phyloP scores from a whole-genome alignment of 1,284 basidiomycete genomes.

The Pseudozyma sp. region DNA sequence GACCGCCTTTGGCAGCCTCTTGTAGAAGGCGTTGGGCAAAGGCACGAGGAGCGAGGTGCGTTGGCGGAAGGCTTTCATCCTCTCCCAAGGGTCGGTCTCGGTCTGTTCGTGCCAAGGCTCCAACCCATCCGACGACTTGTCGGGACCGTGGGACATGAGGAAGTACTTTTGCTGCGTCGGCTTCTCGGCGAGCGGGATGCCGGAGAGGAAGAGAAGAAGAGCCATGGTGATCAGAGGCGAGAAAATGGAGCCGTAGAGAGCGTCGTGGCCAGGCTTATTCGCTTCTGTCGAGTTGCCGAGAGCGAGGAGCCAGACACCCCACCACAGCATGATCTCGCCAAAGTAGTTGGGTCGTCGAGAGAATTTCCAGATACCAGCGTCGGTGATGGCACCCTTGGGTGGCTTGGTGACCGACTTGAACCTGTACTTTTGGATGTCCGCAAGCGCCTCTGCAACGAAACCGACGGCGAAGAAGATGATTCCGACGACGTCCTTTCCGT shows the following conservation, averaged over 20 bases:
- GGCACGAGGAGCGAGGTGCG: slow-evolving; percentile 78
- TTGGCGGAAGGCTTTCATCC: slow-evolving; percentile 56
- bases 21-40: slow-evolving; percentile 75
- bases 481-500: slow-evolving; percentile 75
- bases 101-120: slow-evolving; percentile 51
- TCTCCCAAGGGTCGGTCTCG: slow-evolving; percentile 58
- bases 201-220: slow-evolving; percentile 73
- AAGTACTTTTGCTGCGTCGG: slow-evolving; percentile 77
- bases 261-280: slow-evolving; percentile 28
- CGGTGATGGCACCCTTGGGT: slow-evolving; percentile 58
- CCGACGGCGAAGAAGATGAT: slow-evolving; percentile 77
- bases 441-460: slow-evolving; percentile 75
- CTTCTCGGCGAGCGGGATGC: slow-evolving; percentile 80
- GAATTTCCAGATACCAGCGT: slow-evolving; percentile 52
- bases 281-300: slow-evolving; percentile 40
- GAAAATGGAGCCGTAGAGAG: slow-evolving; percentile 57
- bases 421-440: slow-evolving; percentile 75
- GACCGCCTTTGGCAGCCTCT: slow-evolving; percentile 73
- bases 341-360: slow-evolving; percentile 78
- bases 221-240: slow-evolving; percentile 64
- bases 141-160: slow-evolving; percentile 71
- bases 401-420: slow-evolving; percentile 54
- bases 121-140: slow-evolving; percentile 36
- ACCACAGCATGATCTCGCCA: slow-evolving; percentile 74
- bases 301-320: slow-evolving; percentile 55